Evolutionary conservation across 2,329 filamentous ascomycete genomes (phyloP), one percentile per base, ranked within the genome.

Genomic region (Gnomoniopsis sp.): DNA sequence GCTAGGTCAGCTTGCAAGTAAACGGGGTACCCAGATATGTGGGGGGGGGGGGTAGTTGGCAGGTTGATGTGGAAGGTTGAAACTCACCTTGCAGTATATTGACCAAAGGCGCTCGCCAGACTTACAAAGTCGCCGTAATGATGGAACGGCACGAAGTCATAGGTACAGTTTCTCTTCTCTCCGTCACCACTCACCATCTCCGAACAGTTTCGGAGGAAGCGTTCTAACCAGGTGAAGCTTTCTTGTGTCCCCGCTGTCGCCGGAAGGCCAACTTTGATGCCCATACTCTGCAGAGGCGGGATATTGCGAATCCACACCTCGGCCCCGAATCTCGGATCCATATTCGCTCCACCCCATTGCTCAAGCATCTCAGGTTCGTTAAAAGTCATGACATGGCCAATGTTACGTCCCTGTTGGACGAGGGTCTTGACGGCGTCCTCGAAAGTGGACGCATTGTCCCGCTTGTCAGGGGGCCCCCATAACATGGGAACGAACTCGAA

Each of bases 401-500:
- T 84, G 63, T 87, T 86, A 63, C 75, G 71, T 6, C 79, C 79
- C 41, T 76, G 76, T 43, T 75, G 65, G 56, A 90, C 78, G 53
- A 87, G 77, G 1, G 65, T 63, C 65, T 77, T 80, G 43, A 93
- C 82, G 1, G 79, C 75, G 57, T 79, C 73, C 44, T 86, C 77
- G 71, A 93, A 93, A 0, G 78, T 76, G 0, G 80, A 85, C 68
- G 83, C 79, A 57, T 77, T 74, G 30, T 75, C 70, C 17, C 15
- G 22, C 58, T 78, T 69, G 0, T 72, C 60, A 3, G 77, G 74
- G 11, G 83, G 76, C 34, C 88, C 88, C 87, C 88, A 93, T 60
- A 92, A 82, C 89, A 92, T 91, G 53, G 90, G 90, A 1, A 93
- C 86, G 71, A 91, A 95, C 70, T 90, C 80, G 65, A 93, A 84